phyloP scores from a whole-genome alignment of 192 early-diverging fungal genomes.

The Tieghemiomyces parasiticus region DNA sequence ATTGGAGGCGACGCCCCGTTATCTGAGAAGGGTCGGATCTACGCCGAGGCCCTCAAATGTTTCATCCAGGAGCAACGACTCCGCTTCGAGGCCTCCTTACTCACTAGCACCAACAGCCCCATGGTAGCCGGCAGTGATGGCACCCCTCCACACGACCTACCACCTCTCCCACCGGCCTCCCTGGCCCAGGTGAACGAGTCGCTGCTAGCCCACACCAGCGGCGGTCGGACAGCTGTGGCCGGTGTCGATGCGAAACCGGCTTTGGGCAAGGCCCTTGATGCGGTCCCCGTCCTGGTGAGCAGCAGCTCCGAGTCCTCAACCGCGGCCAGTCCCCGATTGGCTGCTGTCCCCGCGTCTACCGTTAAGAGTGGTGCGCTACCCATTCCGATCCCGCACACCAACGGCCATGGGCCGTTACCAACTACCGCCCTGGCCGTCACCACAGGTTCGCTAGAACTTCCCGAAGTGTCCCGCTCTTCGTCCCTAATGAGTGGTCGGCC shows the following conservation, averaged over 20 bases:
- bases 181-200: conserved; percentile 7
- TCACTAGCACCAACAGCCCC: neutral
- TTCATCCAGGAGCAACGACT: conserved; percentile 53
- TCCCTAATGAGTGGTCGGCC: neutral
- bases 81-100: neutral
- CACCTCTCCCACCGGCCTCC: neutral
- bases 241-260: too few relatives aligned
- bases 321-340: too few relatives aligned
- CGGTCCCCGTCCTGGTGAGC: too few relatives aligned
- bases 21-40: conserved; percentile 51
- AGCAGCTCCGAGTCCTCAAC: too few relatives aligned
- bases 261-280: too few relatives aligned
- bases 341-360: too few relatives aligned
- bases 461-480: conserved; percentile 7
- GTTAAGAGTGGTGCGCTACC: neutral
- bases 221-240: neutral
- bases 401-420: neutral
- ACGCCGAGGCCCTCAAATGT: conserved; percentile 52
- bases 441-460: conserved; percentile 1
- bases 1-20: conserved; percentile 84
- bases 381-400: neutral
- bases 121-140: neutral
- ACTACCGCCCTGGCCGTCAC: too few relatives aligned
- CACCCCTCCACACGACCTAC: neutral
- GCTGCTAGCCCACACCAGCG: neutral